Evolutionary conservation across 225 moss, liverwort and hornwort genomes (phyloP).

Genomic region (Bryum argenteum): DNA sequence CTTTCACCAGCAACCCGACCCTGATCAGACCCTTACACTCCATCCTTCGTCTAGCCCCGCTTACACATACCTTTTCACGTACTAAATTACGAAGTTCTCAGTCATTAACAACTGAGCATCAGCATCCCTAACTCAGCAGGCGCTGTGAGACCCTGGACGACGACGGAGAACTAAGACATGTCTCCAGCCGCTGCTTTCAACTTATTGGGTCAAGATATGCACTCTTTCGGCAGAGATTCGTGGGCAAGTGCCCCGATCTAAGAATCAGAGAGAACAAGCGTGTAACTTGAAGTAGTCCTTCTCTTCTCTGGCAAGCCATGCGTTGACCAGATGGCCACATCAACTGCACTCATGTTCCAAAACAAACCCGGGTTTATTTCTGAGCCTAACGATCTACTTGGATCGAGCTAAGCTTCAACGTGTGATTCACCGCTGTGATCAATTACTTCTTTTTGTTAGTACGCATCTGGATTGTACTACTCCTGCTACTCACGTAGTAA

Average conservation of each 20-base stretch:
- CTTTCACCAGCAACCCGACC: neutral
- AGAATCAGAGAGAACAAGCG: neutral
- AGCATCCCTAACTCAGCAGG: slow-evolving; percentile 5
- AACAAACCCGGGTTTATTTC: too few relatives aligned
- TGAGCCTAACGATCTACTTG: too few relatives aligned
- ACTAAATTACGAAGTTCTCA: neutral
- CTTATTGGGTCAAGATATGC: neutral
- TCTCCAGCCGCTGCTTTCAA: neutral
- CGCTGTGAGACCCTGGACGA: slow-evolving; percentile 6
- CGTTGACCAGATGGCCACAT: too few relatives aligned
- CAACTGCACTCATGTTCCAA: too few relatives aligned
- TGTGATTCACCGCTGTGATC: neutral
- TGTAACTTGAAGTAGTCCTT: too few relatives aligned
- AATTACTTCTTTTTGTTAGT: neutral
- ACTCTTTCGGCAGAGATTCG: neutral
- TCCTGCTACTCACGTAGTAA: neutral
- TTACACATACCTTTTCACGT: neutral
- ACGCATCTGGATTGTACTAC: neutral
- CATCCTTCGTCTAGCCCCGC: neutral
- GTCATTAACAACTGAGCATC: slow-evolving; percentile 5
- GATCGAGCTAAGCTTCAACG: too few relatives aligned
- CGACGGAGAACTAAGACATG: slow-evolving; percentile 1
- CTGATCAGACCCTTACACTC: neutral
- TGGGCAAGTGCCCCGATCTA: slow-evolving; percentile 6
- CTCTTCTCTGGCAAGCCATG: too few relatives aligned